Conservation (phyloP, 2,329 filamentous ascomycete species). For the Fusarium sp. region DNA sequence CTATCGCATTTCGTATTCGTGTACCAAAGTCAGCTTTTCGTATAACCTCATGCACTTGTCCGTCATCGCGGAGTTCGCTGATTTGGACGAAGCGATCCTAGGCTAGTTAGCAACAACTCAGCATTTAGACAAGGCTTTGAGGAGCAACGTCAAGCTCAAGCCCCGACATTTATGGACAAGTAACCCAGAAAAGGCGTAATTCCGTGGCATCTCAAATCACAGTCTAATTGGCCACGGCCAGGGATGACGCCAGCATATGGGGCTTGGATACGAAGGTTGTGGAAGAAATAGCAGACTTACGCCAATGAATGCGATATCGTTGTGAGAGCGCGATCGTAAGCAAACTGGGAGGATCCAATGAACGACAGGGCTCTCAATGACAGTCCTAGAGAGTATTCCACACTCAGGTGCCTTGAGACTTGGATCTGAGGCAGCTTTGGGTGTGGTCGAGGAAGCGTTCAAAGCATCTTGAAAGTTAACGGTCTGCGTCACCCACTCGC, state of each 20-base stretch:
- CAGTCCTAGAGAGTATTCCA: slow-evolving; percentile 81
- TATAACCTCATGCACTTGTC: slow-evolving; percentile 79
- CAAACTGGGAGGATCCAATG: slow-evolving; percentile 84
- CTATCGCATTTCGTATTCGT: slow-evolving; percentile 80
- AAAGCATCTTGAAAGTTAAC: slow-evolving; percentile 57
- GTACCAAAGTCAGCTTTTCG: slow-evolving; percentile 82
- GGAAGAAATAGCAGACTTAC: slow-evolving; percentile 58
- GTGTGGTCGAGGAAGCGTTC: slow-evolving; percentile 49
- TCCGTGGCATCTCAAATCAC: not conserved
- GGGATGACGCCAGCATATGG: not conserved
- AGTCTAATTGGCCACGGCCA: not conserved
- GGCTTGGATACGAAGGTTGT: not conserved
- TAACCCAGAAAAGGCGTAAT: not conserved
- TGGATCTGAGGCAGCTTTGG: slow-evolving; percentile 46
- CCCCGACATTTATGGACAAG: not conserved
- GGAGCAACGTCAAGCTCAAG: not conserved
- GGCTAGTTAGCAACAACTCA: slow-evolving; percentile 16
- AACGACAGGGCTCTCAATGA: slow-evolving; percentile 79
- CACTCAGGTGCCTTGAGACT: slow-evolving; percentile 61
- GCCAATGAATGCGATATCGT: slow-evolving; percentile 89
- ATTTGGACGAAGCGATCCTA: slow-evolving; percentile 84
- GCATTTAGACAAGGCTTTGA: not conserved
- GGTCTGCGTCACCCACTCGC: slow-evolving; percentile 67
- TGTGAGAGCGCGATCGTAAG: slow-evolving; percentile 73
- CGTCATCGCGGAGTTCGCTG: slow-evolving; percentile 75